phyloP scores from a whole-genome alignment of 805 yeast species.

The Blastobotrys parvus region DNA sequence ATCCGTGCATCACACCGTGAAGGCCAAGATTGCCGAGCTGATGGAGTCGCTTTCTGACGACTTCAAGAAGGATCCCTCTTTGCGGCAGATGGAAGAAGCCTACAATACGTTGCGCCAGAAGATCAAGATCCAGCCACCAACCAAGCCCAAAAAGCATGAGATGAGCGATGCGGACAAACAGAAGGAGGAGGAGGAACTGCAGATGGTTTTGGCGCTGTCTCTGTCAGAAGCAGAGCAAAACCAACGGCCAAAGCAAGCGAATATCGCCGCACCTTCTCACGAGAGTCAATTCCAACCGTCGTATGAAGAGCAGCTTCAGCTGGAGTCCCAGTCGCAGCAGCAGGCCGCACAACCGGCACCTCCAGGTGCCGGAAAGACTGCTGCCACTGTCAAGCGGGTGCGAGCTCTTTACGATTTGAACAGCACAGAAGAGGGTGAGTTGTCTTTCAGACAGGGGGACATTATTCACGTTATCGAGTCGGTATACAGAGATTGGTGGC shows the following conservation, averaged over 20 bases:
- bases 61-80: constrained; percentile 67
- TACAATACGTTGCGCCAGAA: constrained; percentile 39
- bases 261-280: not conserved
- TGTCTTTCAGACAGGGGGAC: constrained; percentile 82
- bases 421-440: constrained; percentile 76
- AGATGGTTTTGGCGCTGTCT: constrained; percentile 66
- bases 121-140: constrained; percentile 36
- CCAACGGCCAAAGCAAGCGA: constrained; percentile 5
- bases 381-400: constrained; percentile 50
- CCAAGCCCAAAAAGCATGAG: constrained; percentile 49
- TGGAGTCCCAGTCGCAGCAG: constrained; percentile 8
- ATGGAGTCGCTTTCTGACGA: constrained; percentile 57
- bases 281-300: constrained; percentile 1
- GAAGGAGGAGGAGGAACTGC: constrained; percentile 73
- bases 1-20: constrained; percentile 58
- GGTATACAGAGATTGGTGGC: constrained; percentile 93
- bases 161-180: constrained; percentile 37
- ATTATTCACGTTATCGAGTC: constrained; percentile 78
- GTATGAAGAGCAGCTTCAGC: constrained; percentile 7
- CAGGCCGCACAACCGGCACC: constrained; percentile 11
- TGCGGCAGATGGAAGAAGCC: constrained; percentile 60
- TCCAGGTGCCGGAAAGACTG: constrained; percentile 20
- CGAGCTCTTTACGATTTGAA: constrained; percentile 77
- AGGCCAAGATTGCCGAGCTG: constrained; percentile 55
- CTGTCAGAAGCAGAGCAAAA: constrained; percentile 45